phyloP scores from a whole-genome alignment of 2,329 filamentous ascomycete species.

The Lithohypha guttulata region DNA sequence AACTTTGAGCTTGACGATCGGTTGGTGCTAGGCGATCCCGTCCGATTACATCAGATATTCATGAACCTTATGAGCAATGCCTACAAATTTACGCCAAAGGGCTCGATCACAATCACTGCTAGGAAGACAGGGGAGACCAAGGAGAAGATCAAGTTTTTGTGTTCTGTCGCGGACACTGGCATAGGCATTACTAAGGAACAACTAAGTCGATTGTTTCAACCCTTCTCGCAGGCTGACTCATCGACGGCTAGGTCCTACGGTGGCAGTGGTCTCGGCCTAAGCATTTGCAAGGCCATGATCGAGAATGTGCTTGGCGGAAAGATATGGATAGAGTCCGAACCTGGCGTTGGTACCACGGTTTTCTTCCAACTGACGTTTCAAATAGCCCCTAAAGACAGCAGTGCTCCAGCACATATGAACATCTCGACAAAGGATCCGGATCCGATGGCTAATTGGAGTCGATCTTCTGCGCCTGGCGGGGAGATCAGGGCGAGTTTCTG shows the following conservation, averaged over 20 bases:
- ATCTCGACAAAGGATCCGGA: conserved; percentile 36
- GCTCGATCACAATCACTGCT: conserved; percentile 39
- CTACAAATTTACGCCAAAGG: conserved; percentile 49
- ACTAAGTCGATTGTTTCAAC: conserved; percentile 50
- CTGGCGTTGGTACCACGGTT: conserved; percentile 46
- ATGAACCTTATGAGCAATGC: conserved; percentile 56
- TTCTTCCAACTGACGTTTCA: conserved; percentile 73
- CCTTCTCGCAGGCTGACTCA: conserved; percentile 49
- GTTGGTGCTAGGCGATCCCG: conserved; percentile 74
- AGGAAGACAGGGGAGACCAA: conserved; percentile 28
- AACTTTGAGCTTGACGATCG: conserved; percentile 54
- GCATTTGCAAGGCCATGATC: conserved; percentile 52
- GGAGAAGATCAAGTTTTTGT: conserved; percentile 25
- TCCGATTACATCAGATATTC: conserved; percentile 57
- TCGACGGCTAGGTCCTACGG: conserved; percentile 55
- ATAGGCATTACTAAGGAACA: conserved; percentile 57
- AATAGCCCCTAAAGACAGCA: conserved; percentile 59
- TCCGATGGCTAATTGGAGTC: conserved; percentile 47
- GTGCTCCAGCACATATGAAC: conserved; percentile 38
- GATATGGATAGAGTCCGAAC: conserved; percentile 47
- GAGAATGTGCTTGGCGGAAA: conserved; percentile 50
- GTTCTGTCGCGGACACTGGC: conserved; percentile 53
- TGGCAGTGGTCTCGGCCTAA: conserved; percentile 47
- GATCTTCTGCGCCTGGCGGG: conserved; percentile 31
- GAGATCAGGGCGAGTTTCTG: conserved; percentile 39